Base-by-base conservation (phyloP, 108 stramenopile genomes). In the Fragilaria crotonensis region DNA sequence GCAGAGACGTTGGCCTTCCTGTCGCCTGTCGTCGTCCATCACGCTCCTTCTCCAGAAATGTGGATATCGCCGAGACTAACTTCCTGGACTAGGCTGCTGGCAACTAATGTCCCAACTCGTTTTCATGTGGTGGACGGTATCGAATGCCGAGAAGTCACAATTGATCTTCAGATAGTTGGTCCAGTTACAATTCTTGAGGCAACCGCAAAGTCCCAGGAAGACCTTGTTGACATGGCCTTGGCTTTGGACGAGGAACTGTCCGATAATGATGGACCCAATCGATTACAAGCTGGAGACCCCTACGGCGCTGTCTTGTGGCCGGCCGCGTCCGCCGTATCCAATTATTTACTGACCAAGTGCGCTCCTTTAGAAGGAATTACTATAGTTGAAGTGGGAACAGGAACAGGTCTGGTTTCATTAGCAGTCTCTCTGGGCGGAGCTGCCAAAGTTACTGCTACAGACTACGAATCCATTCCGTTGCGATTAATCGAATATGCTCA, bases 261-360 rank as follows among this genome's bases (percentile, higher is more conserved):
- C 18, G 23, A 49, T 1, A 5, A 49, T 9, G 46, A 30, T 33
- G 9, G 18, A 18, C 9, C 41, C 9, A 19, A 5, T 25, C 28
- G 33, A 17, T 65, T 70, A 30, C 29, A 30, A 36, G 59, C 45
- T 3, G 73, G 73, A 19, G 81, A 83, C 47, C 60, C 60, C 0
- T 83, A 83, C 45, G 78, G 82, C n/a, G 73, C 76, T 5, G 83
- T 84, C 11, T 44, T 84, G 22, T 84, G 83, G 83, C 83, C 83
- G 0, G 77, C 79, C 1, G 73, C 83, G 22, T 64, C 51, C 48
- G 75, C 77, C 36, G 67, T 81, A 30, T 67, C 83, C 14, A 51
- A 65, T 3, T 64, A 75, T 57, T 19, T 76, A 4, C 31, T 78
- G 9, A 60, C 63, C 14, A 33, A 29, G 21, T 14, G 50, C 11